A percentile compares a stretch with the other conserved stretches of the same genome.
Conservation (phyloP, 768 basidiomycete species). For the Termitomyces sp. region DNA sequence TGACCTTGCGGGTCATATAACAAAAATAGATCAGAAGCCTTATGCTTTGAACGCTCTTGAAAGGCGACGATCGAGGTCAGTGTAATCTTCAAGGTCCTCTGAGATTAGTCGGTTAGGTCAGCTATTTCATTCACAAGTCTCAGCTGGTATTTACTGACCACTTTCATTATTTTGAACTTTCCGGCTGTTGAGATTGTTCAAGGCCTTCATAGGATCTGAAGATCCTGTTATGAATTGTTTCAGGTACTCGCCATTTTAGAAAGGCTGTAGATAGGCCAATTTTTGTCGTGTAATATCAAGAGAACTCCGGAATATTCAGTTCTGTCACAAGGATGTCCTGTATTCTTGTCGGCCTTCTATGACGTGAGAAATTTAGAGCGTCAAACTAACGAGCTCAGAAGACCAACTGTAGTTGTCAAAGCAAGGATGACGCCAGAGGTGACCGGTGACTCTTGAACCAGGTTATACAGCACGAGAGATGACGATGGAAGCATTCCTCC, state of each 20-base stretch:
- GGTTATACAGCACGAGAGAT: not conserved
- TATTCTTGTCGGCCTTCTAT: not conserved
- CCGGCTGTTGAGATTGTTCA: not conserved
- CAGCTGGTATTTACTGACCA: not conserved
- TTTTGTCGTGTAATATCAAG: not conserved
- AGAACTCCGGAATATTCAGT: not conserved
- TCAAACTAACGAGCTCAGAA: not conserved
- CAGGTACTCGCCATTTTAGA: not conserved
- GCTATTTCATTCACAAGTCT: not conserved
- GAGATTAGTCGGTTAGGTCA: not conserved
- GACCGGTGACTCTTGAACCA: not conserved
- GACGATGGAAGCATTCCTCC: too few species aligned
- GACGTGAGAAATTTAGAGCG: not conserved
- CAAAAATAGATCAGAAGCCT: not conserved
- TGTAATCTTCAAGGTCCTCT: not conserved
- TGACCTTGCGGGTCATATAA: not conserved
- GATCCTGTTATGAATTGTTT: not conserved
- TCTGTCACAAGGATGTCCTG: not conserved
- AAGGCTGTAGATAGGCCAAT: not conserved
- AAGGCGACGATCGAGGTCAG: not conserved
- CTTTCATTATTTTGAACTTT: too few species aligned
- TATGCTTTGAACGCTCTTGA: not conserved
- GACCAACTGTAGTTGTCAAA: not conserved
- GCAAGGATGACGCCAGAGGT: not conserved
- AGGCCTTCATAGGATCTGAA: not conserved